Evolutionary conservation across 2,329 filamentous ascomycete species (phyloP).

Genomic region (Nemania abortiva): DNA sequence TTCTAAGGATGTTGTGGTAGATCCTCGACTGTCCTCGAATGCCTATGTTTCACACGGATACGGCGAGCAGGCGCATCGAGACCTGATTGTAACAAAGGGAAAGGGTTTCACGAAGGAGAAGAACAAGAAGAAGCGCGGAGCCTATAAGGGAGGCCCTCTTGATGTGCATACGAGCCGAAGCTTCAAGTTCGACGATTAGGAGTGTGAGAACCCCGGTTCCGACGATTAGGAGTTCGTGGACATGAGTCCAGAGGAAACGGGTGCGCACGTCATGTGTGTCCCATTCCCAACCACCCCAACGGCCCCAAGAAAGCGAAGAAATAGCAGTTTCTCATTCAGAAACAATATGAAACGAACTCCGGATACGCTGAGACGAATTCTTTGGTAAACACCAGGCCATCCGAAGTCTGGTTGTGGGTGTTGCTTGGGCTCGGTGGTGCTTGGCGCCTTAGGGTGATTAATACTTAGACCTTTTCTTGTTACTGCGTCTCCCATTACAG

Average conservation of each 20-base stretch:
- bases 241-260: constrained; percentile 5
- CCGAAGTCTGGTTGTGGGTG: neutral
- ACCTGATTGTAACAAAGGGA: constrained; percentile 89
- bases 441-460: neutral
- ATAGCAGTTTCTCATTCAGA: neutral
- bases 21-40: constrained; percentile 80
- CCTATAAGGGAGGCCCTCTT: constrained; percentile 89
- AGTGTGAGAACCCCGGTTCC: constrained; percentile 34
- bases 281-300: constrained; percentile 10
- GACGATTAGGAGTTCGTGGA: constrained; percentile 23
- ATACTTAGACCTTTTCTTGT: neutral
- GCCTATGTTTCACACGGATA: constrained; percentile 87
- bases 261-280: constrained; percentile 5
- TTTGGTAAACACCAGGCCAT: constrained; percentile 24
- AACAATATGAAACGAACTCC: neutral
- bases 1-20: constrained; percentile 74
- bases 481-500: neutral
- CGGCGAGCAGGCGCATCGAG: constrained; percentile 87
- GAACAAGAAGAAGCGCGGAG: constrained; percentile 96
- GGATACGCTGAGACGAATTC: constrained; percentile 18
- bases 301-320: constrained; percentile 24
- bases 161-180: constrained; percentile 85
- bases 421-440: neutral
- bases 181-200: constrained; percentile 93
- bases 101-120: constrained; percentile 99